A percentile compares a stretch with the other conserved stretches of the same genome.
Evolutionary conservation across 225 moss, liverwort and hornwort species (phyloP).

Genomic region (Physcomitrellopsis africana): DNA sequence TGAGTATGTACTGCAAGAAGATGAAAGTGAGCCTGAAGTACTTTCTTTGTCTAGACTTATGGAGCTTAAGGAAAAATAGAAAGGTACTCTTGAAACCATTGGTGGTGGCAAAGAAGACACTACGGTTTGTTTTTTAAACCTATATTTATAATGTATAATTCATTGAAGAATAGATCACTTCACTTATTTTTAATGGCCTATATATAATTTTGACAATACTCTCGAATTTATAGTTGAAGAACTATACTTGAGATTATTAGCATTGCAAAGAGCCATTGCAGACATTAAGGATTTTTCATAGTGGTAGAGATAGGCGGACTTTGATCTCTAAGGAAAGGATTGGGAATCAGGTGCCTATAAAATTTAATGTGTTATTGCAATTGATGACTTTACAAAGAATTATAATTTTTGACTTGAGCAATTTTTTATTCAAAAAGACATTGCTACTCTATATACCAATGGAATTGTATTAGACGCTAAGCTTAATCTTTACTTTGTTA

Average conservation of each 20-base stretch:
- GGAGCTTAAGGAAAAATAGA: constrained; percentile 95
- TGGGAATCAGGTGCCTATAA: constrained; percentile 99
- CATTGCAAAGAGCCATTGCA: constrained; percentile 19
- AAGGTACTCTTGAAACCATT: constrained; percentile 89
- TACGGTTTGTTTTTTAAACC: constrained; percentile 57
- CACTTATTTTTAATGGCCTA: constrained; percentile 14
- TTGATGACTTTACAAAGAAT: constrained; percentile 91
- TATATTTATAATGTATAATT: not conserved
- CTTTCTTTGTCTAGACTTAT: constrained; percentile 91
- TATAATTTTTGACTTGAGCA: constrained; percentile 90
- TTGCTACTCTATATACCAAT: constrained; percentile 94
- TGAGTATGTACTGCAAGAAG: constrained; percentile 94
- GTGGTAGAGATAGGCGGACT: constrained; percentile 78
- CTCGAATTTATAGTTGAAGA: constrained; percentile 19
- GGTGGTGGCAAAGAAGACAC: constrained; percentile 99
- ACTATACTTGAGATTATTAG: constrained; percentile 16
- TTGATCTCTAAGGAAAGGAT: constrained; percentile 92
- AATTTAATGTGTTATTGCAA: constrained; percentile 88
- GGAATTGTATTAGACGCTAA: constrained; percentile 93
- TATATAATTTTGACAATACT: constrained; percentile 6
- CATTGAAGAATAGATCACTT: constrained; percentile 3
- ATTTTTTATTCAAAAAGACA: constrained; percentile 96
- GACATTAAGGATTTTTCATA: constrained; percentile 27
- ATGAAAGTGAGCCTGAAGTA: constrained; percentile 79
- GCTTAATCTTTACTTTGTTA: constrained; percentile 95